A percentile compares a stretch with the other conserved stretches of the same genome.
Conservation (phyloP, 2,329 filamentous ascomycete species). For the Myriosclerotinia curreyana region DNA sequence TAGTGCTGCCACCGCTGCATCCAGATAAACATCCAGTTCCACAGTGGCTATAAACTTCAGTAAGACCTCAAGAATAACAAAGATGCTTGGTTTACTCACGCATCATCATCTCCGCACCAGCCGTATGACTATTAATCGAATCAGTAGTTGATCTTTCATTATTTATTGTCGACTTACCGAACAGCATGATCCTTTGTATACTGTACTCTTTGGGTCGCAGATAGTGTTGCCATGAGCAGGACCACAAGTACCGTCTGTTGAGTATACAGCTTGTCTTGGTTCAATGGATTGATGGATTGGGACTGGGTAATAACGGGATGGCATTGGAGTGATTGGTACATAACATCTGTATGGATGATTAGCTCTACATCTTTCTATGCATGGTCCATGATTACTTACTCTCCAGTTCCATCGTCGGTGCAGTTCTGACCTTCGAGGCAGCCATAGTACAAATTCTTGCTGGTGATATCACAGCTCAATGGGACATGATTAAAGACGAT, state of each 20-base stretch:
- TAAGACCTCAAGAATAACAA: neutral
- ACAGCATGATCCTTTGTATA: conserved; percentile 47
- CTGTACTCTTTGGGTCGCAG: conserved; percentile 45
- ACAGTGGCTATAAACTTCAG: conserved; percentile 35
- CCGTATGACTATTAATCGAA: conserved; percentile 33
- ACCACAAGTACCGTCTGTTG: conserved; percentile 41
- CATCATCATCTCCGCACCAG: conserved; percentile 46
- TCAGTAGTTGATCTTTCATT: conserved; percentile 17
- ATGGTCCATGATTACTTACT: conserved; percentile 27
- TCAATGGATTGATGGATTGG: conserved; percentile 20
- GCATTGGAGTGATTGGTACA: conserved; percentile 22
- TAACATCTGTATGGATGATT: conserved; percentile 31
- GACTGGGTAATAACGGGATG: conserved; percentile 12
- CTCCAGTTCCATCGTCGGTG: conserved; percentile 24
- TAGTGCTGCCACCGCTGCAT: conserved; percentile 35
- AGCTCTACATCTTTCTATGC: neutral
- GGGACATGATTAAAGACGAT: conserved; percentile 49
- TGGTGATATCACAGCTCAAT: conserved; percentile 43
- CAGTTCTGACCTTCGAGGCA: conserved; percentile 38
- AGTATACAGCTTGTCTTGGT: conserved; percentile 43
- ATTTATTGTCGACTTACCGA: conserved; percentile 34
- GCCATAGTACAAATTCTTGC: conserved; percentile 34
- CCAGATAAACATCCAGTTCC: conserved; percentile 43
- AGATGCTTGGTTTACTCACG: conserved; percentile 23
- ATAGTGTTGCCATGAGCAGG: conserved; percentile 33